Percentiles rank a stretch among this genome's conserved stretches.
phyloP scores from a whole-genome alignment of 2,329 filamentous ascomycete species.

The Aciculosporium take region DNA sequence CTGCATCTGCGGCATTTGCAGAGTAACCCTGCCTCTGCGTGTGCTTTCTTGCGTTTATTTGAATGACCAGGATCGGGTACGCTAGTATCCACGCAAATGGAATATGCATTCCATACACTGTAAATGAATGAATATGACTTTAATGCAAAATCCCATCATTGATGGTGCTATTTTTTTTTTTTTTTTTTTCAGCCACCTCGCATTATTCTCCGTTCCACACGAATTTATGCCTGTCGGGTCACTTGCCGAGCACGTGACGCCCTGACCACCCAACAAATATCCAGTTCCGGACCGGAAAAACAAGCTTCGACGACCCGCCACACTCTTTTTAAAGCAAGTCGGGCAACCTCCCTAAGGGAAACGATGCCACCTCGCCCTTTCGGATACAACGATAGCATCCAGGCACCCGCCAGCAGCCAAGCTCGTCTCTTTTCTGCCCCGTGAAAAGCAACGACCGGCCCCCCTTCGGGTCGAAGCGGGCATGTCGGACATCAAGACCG shows the following conservation, averaged over 20 bases:
- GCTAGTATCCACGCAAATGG: too few species aligned
- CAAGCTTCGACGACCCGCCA: conserved; percentile 13
- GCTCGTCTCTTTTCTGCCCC: too few species aligned
- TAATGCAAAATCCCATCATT: conserved; percentile 3
- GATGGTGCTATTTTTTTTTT: neutral
- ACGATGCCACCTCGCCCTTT: conserved; percentile 19
- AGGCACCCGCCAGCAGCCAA: too few species aligned
- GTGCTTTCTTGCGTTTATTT: too few species aligned
- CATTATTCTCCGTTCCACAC: neutral
- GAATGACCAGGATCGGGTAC: too few species aligned
- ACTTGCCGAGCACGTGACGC: neutral
- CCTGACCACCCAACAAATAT: neutral
- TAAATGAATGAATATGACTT: conserved; percentile 1
- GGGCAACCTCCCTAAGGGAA: conserved; percentile 23
- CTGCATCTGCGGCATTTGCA: neutral
- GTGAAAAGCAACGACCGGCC: too few species aligned
- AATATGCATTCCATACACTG: neutral
- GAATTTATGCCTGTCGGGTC: neutral
- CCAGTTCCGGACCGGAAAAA: neutral
- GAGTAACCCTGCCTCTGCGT: too few species aligned
- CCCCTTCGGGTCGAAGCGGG: neutral
- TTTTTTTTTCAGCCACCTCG: neutral
- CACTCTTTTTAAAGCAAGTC: conserved; percentile 15
- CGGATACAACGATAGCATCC: conserved; percentile 27
- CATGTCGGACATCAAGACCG: conserved; percentile 24